A percentile compares a stretch with the other conserved stretches of the same genome.
phyloP scores from a whole-genome alignment of 2,329 filamentous ascomycete genomes.

The Pyrenochaeta sp. region DNA sequence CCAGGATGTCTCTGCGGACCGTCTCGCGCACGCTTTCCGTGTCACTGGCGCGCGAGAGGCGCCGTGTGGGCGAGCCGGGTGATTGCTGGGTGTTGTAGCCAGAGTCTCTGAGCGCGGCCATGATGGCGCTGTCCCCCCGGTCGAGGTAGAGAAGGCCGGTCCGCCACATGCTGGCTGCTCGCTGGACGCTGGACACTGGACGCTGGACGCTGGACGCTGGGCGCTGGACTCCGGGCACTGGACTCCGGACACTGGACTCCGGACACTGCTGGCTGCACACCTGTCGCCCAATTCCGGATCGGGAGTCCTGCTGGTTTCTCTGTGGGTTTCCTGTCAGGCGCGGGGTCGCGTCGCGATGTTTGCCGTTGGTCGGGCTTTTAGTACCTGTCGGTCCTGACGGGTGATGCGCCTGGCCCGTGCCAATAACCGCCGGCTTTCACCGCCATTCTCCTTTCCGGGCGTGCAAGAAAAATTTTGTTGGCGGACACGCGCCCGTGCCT shows the following conservation, averaged over 20 bases:
- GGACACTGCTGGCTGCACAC: too few relatives aligned
- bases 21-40: conserved; percentile 16
- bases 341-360: conserved; percentile 10
- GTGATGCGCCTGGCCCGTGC: neutral
- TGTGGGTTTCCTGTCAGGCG: too few relatives aligned
- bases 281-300: too few relatives aligned
- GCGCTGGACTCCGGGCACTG: too few relatives aligned
- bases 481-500: neutral
- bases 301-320: too few relatives aligned
- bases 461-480: neutral
- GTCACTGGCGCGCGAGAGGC: conserved; percentile 25
- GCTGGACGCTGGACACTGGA: conserved; percentile 1
- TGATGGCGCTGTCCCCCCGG: conserved; percentile 30
- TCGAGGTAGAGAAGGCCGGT: conserved; percentile 32
- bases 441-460: neutral
- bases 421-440: neutral
- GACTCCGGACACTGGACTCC: too few relatives aligned
- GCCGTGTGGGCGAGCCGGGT: conserved; percentile 20
- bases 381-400: conserved; percentile 8
- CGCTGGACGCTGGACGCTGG: too few relatives aligned
- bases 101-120: conserved; percentile 28
- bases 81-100: conserved; percentile 25
- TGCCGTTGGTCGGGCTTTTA: conserved; percentile 20
- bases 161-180: conserved; percentile 28
- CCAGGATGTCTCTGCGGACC: conserved; percentile 14